Conservation (phyloP, 2,329 filamentous ascomycete genomes). For the Penicillium brevicompactum region DNA sequence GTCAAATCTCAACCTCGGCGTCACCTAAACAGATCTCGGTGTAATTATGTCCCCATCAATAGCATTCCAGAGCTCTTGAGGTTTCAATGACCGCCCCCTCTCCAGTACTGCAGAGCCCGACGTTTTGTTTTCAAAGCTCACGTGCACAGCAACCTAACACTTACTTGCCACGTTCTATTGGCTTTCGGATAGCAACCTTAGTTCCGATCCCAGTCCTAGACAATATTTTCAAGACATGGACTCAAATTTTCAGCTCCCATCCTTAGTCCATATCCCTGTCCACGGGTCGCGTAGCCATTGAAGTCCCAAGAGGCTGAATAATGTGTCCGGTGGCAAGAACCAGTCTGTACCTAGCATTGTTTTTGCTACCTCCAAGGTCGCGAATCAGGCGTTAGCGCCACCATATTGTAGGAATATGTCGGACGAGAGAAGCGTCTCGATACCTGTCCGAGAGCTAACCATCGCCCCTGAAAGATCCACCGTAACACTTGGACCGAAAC, state of each 20-base stretch:
- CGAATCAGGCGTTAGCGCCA: background rate
- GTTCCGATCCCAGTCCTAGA: background rate
- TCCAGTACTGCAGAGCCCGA: too few relatives aligned
- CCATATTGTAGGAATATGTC: background rate
- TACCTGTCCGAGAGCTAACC: background rate
- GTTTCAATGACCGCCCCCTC: too few relatives aligned
- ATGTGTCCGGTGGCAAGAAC: background rate
- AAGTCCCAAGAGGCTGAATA: background rate
- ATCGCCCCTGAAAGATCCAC: background rate
- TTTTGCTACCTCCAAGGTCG: too few relatives aligned
- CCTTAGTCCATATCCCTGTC: too few relatives aligned
- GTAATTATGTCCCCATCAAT: too few relatives aligned
- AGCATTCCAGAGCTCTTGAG: too few relatives aligned
- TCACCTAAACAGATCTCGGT: too few relatives aligned
- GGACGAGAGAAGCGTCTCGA: background rate
- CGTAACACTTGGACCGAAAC: background rate
- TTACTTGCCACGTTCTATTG: slow-evolving; percentile 14
- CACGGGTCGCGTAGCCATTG: background rate
- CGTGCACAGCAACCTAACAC: too few relatives aligned
- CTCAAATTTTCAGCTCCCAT: slow-evolving; percentile 4
- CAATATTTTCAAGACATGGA: background rate
- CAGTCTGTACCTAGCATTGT: too few relatives aligned
- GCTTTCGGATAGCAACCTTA: slow-evolving; percentile 9
- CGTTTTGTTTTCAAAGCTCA: too few relatives aligned
- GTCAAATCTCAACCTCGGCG: too few relatives aligned